These are phyloP conservation scores for Pythium dissimile DNA, from an alignment of 352 stramenopile genomes.

Conservation along the genomic window DNA sequence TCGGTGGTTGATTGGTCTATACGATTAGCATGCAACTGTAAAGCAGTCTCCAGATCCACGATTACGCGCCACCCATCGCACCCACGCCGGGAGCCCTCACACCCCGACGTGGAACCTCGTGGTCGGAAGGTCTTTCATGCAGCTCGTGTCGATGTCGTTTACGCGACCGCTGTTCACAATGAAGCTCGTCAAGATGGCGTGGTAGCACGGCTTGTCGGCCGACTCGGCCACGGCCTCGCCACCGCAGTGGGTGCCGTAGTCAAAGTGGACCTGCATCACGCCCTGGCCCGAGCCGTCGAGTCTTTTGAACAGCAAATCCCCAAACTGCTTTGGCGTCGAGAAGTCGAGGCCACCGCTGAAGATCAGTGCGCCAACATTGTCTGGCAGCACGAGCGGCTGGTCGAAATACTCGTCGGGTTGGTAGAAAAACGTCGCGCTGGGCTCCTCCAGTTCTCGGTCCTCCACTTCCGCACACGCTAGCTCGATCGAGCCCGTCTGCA, in stretches of 20 bases:
- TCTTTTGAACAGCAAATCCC: constrained; percentile 15
- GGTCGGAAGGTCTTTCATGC: constrained; percentile 4
- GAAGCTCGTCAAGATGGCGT: constrained; percentile 20
- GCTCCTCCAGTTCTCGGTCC: background rate
- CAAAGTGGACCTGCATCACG: constrained; percentile 26
- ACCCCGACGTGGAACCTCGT: background rate
- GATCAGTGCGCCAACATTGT: constrained; percentile 21
- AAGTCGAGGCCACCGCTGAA: constrained; percentile 26
- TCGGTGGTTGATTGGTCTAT: no score
- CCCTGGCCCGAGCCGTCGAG: constrained; percentile 14
- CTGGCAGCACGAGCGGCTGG: constrained; percentile 6
- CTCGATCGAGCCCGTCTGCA: constrained; percentile 11
- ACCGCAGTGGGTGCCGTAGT: constrained; percentile 20
- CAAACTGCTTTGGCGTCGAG: constrained; percentile 23
- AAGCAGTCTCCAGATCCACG: no score
- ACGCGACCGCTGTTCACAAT: constrained; percentile 18
- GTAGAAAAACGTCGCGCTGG: constrained; percentile 22
- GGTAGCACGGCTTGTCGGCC: constrained; percentile 11
- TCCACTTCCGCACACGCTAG: constrained; percentile 9
- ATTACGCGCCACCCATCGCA: no score
- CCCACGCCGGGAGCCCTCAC: no score
- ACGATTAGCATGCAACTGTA: no score
- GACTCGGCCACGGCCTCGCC: constrained; percentile 7
- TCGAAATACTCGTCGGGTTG: constrained; percentile 10
- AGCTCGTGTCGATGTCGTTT: constrained; percentile 7